Base-by-base conservation (phyloP, 148 eudicot species). In the Persicaria maculosa region DNA sequence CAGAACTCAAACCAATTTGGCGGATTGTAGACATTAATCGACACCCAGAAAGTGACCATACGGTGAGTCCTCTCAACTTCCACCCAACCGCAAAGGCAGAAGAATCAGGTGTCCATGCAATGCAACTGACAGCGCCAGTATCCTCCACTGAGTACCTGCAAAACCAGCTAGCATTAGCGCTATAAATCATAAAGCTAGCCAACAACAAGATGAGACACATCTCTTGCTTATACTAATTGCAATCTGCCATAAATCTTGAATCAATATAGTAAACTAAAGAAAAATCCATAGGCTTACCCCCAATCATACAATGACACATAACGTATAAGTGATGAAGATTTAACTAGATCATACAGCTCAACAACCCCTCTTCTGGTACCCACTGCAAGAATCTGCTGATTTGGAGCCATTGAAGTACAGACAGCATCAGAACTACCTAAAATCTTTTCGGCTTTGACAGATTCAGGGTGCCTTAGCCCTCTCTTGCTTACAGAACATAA, bases 11-110 rank as follows among this genome's bases (percentile, higher is more conserved):
- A 80, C 98, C 94, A 80, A 89, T 87, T 83, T 95, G 99, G 74
- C 99, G 96, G 46, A 95, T 80, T 59, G 97, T 95, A 73, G 99
- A 92, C 99, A 95, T 95, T 79, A 95, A 84, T 72, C 99, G 97
- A 84, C 99, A 95, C 50, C 99, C 99, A 70, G 99, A 95, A 68
- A 90, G 88, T 50, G 99, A 95, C 99, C 99, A 95, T 73, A 95
- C 99, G 46, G 96, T 80, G 54, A 95, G 96, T 72, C 99, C 99
- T 85, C 92, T 86, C 70, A 87, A 76, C 76, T 90, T 95, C 99
- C 99, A 95, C 72, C 99, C 99, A 84, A 95, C 99, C 48, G 99
- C 96, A 85, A 95, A 95, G 76, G 99, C 97, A 74, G 90, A 85
- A 81, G 85, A 86, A 81, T 95, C 99, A 71, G 99, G 99, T 53